phyloP scores from a whole-genome alignment of 768 basidiomycete species.

The Leccinum obscurum region DNA sequence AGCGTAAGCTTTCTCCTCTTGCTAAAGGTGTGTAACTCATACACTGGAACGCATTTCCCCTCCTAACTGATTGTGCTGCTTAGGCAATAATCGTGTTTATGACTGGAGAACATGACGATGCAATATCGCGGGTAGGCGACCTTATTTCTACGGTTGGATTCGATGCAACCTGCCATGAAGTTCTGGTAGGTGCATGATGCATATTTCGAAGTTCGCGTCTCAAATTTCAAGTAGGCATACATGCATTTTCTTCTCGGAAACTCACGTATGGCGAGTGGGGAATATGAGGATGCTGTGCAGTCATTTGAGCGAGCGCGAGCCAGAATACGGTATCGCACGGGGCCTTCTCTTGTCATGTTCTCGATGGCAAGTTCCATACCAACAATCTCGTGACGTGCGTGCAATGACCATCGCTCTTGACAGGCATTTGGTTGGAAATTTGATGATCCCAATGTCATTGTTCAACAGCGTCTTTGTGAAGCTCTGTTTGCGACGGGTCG shows the following conservation, averaged over 20 bases:
- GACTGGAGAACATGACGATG: not conserved
- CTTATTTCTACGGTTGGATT: not conserved
- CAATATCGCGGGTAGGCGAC: not conserved
- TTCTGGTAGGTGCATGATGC: not conserved
- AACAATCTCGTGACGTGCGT: not conserved
- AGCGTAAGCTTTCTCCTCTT: not conserved
- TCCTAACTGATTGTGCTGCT: not conserved
- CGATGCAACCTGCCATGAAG: not conserved
- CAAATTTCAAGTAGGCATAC: not conserved
- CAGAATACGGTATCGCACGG: not conserved
- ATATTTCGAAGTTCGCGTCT: not conserved
- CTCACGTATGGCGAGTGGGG: not conserved
- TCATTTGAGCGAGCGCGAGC: not conserved
- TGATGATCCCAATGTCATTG: not conserved
- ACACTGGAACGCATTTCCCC: not conserved
- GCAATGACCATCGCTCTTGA: not conserved
- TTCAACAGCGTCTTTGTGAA: not conserved
- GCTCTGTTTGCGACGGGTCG: not conserved
- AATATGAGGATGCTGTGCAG: not conserved
- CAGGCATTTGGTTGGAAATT: not conserved
- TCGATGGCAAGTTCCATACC: not conserved
- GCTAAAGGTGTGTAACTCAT: not conserved
- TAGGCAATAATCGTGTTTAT: not conserved
- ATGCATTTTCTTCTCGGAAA: not conserved
- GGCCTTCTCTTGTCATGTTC: not conserved